Evolutionary conservation across 192 early-diverging fungal species (phyloP).

Genomic region (Funneliformis mosseae): DNA sequence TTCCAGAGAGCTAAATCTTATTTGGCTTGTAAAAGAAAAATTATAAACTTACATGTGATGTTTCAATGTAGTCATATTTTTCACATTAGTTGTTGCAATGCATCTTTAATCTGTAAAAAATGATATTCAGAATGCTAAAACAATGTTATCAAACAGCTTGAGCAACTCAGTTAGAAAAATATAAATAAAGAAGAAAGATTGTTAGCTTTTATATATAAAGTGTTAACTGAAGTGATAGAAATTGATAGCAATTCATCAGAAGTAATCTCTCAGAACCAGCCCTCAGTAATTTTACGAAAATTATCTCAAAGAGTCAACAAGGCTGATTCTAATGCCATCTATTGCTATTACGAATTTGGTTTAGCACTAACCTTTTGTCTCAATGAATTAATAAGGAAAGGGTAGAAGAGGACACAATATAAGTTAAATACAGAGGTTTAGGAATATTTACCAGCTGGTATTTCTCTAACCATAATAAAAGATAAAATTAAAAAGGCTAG

Average conservation of each 20-base stretch:
- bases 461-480: background rate
- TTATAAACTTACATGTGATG: conserved; percentile 21
- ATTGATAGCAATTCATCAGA: background rate
- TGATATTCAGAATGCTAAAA: background rate
- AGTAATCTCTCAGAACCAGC: background rate
- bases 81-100: background rate
- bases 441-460: background rate
- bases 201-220: background rate
- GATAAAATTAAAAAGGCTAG: background rate
- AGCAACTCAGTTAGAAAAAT: background rate
- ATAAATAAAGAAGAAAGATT: background rate
- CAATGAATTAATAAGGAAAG: background rate
- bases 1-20: conserved; percentile 4
- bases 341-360: background rate
- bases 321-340: background rate
- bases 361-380: background rate
- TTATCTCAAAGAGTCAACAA: background rate
- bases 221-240: background rate
- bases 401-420: background rate
- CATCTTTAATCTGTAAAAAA: conserved; percentile 12
- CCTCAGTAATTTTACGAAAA: background rate
- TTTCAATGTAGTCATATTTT: conserved; percentile 11
- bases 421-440: background rate
- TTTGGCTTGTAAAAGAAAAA: conserved; percentile 8
- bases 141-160: background rate